Base-by-base conservation (phyloP, 2,329 filamentous ascomycete species). In the Paramyrothecium sp. region DNA sequence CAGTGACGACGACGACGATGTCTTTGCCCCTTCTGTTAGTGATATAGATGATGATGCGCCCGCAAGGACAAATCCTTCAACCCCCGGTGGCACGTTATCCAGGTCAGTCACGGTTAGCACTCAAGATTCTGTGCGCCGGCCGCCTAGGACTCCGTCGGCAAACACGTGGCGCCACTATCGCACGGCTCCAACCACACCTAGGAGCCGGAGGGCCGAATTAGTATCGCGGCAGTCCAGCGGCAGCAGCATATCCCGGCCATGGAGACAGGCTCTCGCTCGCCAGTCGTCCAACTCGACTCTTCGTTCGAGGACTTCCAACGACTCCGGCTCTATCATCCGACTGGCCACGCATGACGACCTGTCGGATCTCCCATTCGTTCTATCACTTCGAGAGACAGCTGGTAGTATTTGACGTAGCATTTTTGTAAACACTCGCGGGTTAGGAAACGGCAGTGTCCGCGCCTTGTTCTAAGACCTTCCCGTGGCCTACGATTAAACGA, bases 181-280 rank as follows among this genome's bases (percentile, higher is more conserved):
- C 54, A 84, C 81, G 7, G 81, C 81, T 17, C 81, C 82, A 1
- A 82, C 80, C n/a, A 84, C 81, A 23, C 76, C 81, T 7, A 75
- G 73, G 49, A 82, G 79, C 57, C 75, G 71, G 12, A 69, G 64
- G 17, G 70, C 72, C n/a, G 73, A 63, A 7, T 56, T 66, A n/a
- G 52, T 74, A 19, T 76, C 76, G 20, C 71, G 71, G 26, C 72
- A 66, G 53, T 71, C 67, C 10, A 78, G 74, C 58, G 63, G 65
- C 49, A 70, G 68, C 56, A 78, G 71, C 58, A 76, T 82, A 56
- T 73, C 79, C 30, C 76, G 75, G 64, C 75, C 75, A 2, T 71
- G 76, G 20, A 72, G 66, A 16, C 72, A 73, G 34, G 81, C 78
- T 58, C 65, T 69, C 5, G 62, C 68, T 21, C 75, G 71, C 58